A percentile compares a stretch with the other conserved stretches of the same genome.
phyloP scores from a whole-genome alignment of 2,329 filamentous ascomycete genomes.

The Aspergillus hortae region DNA sequence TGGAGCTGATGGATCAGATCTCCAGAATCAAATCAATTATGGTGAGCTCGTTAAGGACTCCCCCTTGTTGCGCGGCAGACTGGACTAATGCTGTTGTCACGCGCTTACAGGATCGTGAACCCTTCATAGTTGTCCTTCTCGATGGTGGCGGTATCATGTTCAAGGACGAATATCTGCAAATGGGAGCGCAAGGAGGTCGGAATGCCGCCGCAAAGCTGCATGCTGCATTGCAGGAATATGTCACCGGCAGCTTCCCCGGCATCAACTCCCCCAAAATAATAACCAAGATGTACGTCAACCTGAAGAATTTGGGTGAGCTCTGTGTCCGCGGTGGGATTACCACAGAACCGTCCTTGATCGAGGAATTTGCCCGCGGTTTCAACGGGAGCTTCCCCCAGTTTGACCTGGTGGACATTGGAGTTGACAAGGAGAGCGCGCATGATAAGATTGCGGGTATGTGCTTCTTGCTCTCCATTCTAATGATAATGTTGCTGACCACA shows the following conservation, averaged over 20 bases:
- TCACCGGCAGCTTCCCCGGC: constrained; percentile 38
- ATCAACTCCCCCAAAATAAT: constrained; percentile 48
- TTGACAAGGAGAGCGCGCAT: constrained; percentile 43
- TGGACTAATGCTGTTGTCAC: constrained; percentile 5
- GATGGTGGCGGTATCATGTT: constrained; percentile 58
- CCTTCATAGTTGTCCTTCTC: constrained; percentile 53
- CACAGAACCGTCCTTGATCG: constrained; percentile 39
- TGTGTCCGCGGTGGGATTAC: constrained; percentile 47
- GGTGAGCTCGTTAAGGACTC: constrained; percentile 25
- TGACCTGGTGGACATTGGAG: constrained; percentile 49
- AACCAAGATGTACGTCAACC: constrained; percentile 53
- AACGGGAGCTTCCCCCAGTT: constrained; percentile 50
- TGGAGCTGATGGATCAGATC: constrained; percentile 46
- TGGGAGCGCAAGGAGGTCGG: constrained; percentile 52
- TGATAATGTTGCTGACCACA: constrained; percentile 23
- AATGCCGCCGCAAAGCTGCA: constrained; percentile 51
- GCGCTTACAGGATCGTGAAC: constrained; percentile 45
- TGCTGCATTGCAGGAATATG: constrained; percentile 41
- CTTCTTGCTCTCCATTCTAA: constrained; percentile 1
- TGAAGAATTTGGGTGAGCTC: constrained; percentile 48
- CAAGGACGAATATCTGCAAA: constrained; percentile 46
- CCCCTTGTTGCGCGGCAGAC: not conserved
- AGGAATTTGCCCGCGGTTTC: constrained; percentile 56
- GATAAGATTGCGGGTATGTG: constrained; percentile 47
- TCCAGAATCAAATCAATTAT: constrained; percentile 43